A percentile compares a stretch with the other conserved stretches of the same genome.
phyloP scores from a whole-genome alignment of 2,329 filamentous ascomycete genomes.

The Parasarocladium wereldwijsianum region DNA sequence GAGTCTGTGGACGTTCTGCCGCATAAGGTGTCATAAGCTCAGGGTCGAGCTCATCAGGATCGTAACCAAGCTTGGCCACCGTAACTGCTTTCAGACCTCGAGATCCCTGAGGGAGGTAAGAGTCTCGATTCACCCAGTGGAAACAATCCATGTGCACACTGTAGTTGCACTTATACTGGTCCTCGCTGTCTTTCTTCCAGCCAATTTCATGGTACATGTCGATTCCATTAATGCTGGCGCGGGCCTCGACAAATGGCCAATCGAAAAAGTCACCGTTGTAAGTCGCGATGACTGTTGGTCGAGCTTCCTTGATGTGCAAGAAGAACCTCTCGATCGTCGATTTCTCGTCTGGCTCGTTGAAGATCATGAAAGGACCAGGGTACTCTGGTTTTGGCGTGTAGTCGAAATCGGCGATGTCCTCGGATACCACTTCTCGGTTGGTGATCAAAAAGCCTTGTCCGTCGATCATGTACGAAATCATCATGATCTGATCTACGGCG shows the following conservation, averaged over 20 bases:
- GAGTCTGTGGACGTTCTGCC: conserved; percentile 75
- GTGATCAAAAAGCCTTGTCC: conserved; percentile 96
- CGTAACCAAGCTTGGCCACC: conserved; percentile 93
- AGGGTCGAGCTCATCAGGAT: conserved; percentile 93
- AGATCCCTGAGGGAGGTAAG: conserved; percentile 92
- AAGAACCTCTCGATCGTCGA: conserved; percentile 83
- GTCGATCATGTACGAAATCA: conserved; percentile 99
- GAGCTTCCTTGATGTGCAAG: conserved; percentile 83
- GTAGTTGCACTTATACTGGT: conserved; percentile 91
- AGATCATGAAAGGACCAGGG: conserved; percentile 88
- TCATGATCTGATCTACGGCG: conserved; percentile 94
- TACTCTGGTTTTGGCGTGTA: conserved; percentile 98
- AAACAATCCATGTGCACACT: conserved; percentile 99
- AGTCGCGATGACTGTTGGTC: conserved; percentile 94
- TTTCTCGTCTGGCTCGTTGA: conserved; percentile 94
- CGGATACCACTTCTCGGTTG: conserved; percentile 92
- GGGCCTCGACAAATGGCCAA: conserved; percentile 94
- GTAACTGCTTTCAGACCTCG: conserved; percentile 95
- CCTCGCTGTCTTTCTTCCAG: conserved; percentile 87
- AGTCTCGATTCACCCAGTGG: conserved; percentile 97
- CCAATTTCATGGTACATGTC: conserved; percentile 99
- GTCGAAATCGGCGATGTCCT: conserved; percentile 95
- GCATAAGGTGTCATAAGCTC: conserved; percentile 95
- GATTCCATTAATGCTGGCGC: conserved; percentile 86
- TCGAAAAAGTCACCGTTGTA: conserved; percentile 99